Evolutionary conservation across 2,329 filamentous ascomycete species (phyloP).

Genomic region (Pseudopyrenochaeta lycopersici): DNA sequence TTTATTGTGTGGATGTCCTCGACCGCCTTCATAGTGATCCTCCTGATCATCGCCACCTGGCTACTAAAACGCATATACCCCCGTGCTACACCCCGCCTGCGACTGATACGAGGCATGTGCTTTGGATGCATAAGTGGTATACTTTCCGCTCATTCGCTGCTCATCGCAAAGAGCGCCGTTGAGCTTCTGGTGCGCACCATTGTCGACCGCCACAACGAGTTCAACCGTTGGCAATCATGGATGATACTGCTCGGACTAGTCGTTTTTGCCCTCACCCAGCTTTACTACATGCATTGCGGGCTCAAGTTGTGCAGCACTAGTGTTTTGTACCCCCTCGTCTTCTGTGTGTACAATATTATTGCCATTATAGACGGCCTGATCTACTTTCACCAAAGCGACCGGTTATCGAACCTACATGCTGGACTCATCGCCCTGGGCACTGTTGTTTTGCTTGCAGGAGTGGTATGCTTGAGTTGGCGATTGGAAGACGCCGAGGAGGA

Average conservation of each 20-base stretch:
- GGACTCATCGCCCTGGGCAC: conserved; percentile 88
- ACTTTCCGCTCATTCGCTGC: conserved; percentile 88
- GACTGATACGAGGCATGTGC: conserved; percentile 80
- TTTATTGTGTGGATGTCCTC: conserved; percentile 91
- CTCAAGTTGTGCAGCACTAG: conserved; percentile 95
- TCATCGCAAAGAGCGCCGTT: conserved; percentile 95
- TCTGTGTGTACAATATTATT: conserved; percentile 99
- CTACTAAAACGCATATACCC: conserved; percentile 49
- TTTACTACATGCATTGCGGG: conserved; percentile 94
- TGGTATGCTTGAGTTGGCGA: conserved; percentile 92
- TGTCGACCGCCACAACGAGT: conserved; percentile 88
- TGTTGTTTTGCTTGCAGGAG: conserved; percentile 82
- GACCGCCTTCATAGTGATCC: conserved; percentile 76
- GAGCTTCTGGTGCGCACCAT: conserved; percentile 90
- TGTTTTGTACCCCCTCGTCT: conserved; percentile 94
- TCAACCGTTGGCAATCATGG: conserved; percentile 95
- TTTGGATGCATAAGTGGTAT: conserved; percentile 91
- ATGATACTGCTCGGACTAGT: conserved; percentile 84
- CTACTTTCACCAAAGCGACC: conserved; percentile 89
- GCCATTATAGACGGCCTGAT: conserved; percentile 97
- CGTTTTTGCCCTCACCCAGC: conserved; percentile 82
- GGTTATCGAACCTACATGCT: conserved; percentile 78
- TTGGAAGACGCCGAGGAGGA: conserved; percentile 77
- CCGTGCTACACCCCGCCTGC: conserved; percentile 68
- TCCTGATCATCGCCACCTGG: conserved; percentile 65